Evolutionary conservation across 2,329 filamentous ascomycete genomes (phyloP).

Genomic region (Cladophialophora bantiana): DNA sequence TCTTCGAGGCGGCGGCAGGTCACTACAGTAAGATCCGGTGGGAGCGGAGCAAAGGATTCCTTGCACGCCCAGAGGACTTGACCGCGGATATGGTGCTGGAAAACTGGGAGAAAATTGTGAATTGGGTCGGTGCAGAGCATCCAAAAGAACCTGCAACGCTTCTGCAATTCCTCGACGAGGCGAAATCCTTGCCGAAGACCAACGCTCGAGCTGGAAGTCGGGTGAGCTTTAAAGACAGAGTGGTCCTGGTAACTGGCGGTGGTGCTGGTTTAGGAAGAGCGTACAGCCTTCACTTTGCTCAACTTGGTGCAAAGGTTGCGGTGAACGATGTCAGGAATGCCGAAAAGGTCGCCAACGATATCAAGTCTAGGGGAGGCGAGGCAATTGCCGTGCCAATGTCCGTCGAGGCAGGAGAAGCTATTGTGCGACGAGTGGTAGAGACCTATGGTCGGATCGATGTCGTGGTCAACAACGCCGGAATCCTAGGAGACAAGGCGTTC

Average conservation of each 20-base stretch:
- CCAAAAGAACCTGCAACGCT: constrained; percentile 87
- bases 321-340: constrained; percentile 94
- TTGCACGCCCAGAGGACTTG: constrained; percentile 87
- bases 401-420: constrained; percentile 86
- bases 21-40: constrained; percentile 92
- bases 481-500: constrained; percentile 96
- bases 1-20: constrained; percentile 93
- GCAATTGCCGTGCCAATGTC: constrained; percentile 91
- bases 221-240: constrained; percentile 80
- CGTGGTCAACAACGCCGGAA: constrained; percentile 96
- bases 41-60: constrained; percentile 87
- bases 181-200: constrained; percentile 73
- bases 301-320: constrained; percentile 81
- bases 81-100: constrained; percentile 85
- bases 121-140: constrained; percentile 86
- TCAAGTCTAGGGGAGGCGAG: constrained; percentile 84
- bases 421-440: constrained; percentile 91
- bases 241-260: constrained; percentile 84
- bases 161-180: constrained; percentile 80
- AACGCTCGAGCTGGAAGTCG: constrained; percentile 73
- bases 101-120: constrained; percentile 84
- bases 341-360: constrained; percentile 87
- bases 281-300: constrained; percentile 85
- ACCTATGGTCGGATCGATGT: constrained; percentile 92
- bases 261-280: constrained; percentile 86